Evolutionary conservation across 345 rosid species (phyloP).

Genomic region (Eucalyptus grandis): DNA sequence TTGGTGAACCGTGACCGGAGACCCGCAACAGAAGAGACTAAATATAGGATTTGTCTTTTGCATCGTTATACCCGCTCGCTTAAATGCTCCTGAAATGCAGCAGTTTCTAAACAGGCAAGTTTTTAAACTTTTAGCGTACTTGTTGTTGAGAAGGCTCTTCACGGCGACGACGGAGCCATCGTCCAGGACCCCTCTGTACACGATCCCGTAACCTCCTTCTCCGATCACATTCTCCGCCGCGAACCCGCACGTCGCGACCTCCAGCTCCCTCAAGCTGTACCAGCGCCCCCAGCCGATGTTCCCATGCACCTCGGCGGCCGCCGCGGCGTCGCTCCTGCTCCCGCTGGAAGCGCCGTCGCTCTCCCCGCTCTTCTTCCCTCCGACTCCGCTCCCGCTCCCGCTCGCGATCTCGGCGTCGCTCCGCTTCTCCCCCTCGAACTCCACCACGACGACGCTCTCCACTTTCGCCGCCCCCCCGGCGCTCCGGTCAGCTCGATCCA

Average conservation of each 20-base stretch:
- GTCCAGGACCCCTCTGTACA: conserved; percentile 59
- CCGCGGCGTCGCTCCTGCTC: conserved; percentile 30
- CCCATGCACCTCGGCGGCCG: conserved; percentile 29
- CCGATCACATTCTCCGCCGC: conserved; percentile 75
- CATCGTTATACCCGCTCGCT: not conserved
- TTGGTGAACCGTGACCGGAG: not conserved
- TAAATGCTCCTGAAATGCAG: not conserved
- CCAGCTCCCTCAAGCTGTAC: conserved; percentile 81
- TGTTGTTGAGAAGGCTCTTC: conserved; percentile 81
- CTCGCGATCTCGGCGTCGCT: not conserved
- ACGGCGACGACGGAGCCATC: conserved; percentile 91
- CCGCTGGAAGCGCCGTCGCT: conserved; percentile 26
- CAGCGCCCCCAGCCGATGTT: conserved; percentile 93
- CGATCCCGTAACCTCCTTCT: conserved; percentile 94
- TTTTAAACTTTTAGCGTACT: conserved; percentile 27
- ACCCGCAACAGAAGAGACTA: not conserved
- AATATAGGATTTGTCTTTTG: not conserved
- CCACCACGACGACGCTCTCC: not conserved
- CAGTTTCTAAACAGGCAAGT: not conserved
- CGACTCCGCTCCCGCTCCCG: not conserved
- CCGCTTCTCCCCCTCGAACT: not conserved
- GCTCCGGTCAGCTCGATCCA: conserved; percentile 7
- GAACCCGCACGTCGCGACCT: conserved; percentile 73
- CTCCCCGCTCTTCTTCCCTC: conserved; percentile 12
- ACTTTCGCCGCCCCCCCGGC: not conserved